Evolutionary conservation across 768 basidiomycete species (phyloP), one percentile per base, ranked within the genome.

Genomic region (Suillus subalutaceus): DNA sequence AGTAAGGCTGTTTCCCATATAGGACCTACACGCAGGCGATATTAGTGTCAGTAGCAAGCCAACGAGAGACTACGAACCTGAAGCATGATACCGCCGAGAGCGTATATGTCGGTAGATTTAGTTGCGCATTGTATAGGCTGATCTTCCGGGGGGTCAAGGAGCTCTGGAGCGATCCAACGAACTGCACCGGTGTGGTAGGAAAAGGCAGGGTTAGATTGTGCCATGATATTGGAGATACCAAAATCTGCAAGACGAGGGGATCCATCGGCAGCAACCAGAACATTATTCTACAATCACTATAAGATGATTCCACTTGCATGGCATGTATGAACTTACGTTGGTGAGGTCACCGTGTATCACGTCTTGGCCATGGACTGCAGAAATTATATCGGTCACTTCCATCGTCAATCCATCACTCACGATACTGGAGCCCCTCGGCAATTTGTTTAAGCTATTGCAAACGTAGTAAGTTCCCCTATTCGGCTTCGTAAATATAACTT

Each of bases 191-290:
- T 65, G 26, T 65, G 72, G 44, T 70, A 75, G 43, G 71, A 71
- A 9, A 68, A 68, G 13, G 72, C 60, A 12, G 73, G 69, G 46
- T 77, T 72, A 64, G 79, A 72, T 64, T 81, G 79, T 16, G 71
- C 72, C 23, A 79, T 72, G 65, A 83, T 77, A 37, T 69, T 79
- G 16, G 81, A 83, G 8, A 84, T 70, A 2, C 83, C 83, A 63
- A 83, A 84, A 65, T 84, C 83, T 64, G 79, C 52, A 37, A 68
- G 64, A 9, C 59, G 56, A 16, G 60, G 60, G 40, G 62, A 44
- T 37, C 65, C 67, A 4, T 68, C 56, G 40, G 10, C 41, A 26
- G 62, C 41, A 53, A 68, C 58, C 26, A 68, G 37, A 26, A 68
- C 41, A 60, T 66, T 68, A 16, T 60, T 58, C 67, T 68, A 23